phyloP scores from a whole-genome alignment of 78 protist species.

The Speleostelium caveatum region DNA sequence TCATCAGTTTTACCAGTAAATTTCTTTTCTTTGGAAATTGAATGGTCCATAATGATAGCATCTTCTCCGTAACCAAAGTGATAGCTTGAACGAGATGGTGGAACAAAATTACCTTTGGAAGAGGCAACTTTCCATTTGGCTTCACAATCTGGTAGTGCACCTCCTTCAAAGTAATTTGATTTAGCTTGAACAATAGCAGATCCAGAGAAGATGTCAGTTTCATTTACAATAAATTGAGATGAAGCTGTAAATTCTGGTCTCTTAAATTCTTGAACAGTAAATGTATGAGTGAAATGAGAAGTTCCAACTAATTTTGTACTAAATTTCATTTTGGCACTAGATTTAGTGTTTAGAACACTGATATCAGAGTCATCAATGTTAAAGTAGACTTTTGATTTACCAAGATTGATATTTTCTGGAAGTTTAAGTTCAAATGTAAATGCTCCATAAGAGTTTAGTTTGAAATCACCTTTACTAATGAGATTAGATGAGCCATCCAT shows the following conservation, averaged over 20 bases:
- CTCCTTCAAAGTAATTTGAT: constrained; percentile 73
- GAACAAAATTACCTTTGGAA: constrained; percentile 8
- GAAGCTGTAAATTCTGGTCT: constrained; percentile 64
- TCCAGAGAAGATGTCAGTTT: constrained; percentile 22
- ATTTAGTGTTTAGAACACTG: not conserved
- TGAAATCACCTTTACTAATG: constrained; percentile 35
- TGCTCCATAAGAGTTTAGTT: constrained; percentile 23
- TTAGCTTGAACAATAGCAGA: constrained; percentile 45
- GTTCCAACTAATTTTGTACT: not conserved
- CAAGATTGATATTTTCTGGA: constrained; percentile 46
- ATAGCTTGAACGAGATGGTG: constrained; percentile 37
- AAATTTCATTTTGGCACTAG: not conserved
- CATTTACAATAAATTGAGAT: constrained; percentile 24
- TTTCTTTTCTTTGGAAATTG: not conserved
- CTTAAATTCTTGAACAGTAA: constrained; percentile 60
- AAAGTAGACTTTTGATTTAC: constrained; percentile 4
- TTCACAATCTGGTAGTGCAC: constrained; percentile 45
- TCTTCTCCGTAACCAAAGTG: constrained; percentile 9
- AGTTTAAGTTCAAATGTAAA: constrained; percentile 27
- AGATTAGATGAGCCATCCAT: not conserved
- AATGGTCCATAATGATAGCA: not conserved
- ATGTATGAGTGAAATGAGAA: constrained; percentile 7
- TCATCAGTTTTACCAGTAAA: constrained; percentile 48
- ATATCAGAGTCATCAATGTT: constrained; percentile 42
- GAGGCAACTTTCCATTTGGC: constrained; percentile 31